Base-by-base conservation (phyloP, 2,329 filamentous ascomycete genomes). In the Cladosporium sp. region DNA sequence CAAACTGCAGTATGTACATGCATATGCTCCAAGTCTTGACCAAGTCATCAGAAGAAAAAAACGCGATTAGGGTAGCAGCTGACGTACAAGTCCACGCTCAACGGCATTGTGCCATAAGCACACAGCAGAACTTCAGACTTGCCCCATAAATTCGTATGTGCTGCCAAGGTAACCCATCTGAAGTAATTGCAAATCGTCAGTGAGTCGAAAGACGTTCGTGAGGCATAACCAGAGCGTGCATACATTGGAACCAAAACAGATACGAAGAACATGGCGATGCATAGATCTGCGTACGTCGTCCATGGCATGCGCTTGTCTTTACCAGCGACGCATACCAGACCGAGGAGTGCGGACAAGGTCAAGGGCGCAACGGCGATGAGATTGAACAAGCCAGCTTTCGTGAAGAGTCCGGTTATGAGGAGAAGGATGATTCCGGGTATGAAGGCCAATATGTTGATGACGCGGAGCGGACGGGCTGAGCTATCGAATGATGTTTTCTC, bases 41-140 rank as follows among this genome's bases (percentile, higher is more conserved):
- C 22, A 27, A 27, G 22, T 27, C 22, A 27, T 27, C 22, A 27
- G n/a, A 27, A 27, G 22, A 27, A 34, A 18, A 32, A 17, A 32
- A 8, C 17, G 27, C 12, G 32, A 20, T 11, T 19, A 17, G 18
- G 17, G 2, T 12, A 34, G 12, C 11, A 11, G 2, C 7, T 34
- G 3, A 43, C 41, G 11, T 34, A 43, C 41, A 43, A 43, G 15
- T 43, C 41, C 41, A 43, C 27, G 7, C 30, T 43, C 41, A 43
- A 43, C 27, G 41, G 41, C 41, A 43, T 43, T 17, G 41, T 43
- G 41, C 41, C 17, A 34, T 43, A 43, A 20, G 41, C 41, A 34
- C 41, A 43, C 41, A 43, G 41, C 41, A 43, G 15, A 20, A 22
- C 4, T 34, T 30, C 41, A 9, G 41, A 22, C 15, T 32, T 15